Percentiles rank a stretch among this genome's conserved stretches.
These are phyloP conservation scores for Pseudogymnoascus sp. DNA, from an alignment of 2,329 filamentous ascomycete genomes.

Conservation along the genomic window DNA sequence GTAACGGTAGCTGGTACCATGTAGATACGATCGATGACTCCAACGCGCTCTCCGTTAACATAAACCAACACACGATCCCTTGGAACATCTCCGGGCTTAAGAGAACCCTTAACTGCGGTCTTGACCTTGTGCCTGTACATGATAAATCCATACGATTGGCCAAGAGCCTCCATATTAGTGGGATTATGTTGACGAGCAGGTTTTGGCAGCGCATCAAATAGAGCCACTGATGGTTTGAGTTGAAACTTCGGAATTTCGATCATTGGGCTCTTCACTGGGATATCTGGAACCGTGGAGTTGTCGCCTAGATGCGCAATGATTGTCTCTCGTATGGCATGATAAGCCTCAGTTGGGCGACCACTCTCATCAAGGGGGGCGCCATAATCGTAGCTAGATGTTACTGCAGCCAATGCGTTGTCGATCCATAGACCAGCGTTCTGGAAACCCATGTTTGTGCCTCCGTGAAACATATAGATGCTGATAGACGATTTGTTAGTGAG, in stretches of 20 bases:
- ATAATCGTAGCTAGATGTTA: constrained; percentile 43
- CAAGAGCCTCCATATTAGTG: constrained; percentile 37
- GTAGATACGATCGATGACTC: constrained; percentile 41
- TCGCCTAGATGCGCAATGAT: constrained; percentile 32
- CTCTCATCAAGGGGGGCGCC: constrained; percentile 42
- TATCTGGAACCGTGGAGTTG: constrained; percentile 30
- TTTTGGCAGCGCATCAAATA: constrained; percentile 32
- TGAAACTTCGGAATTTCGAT: constrained; percentile 30
- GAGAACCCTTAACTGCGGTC: constrained; percentile 22
- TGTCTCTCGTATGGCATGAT: constrained; percentile 32
- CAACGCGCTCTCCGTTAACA: constrained; percentile 33
- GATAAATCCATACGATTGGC: constrained; percentile 36
- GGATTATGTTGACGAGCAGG: constrained; percentile 24
- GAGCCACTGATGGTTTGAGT: constrained; percentile 29
- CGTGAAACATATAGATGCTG: constrained; percentile 45
- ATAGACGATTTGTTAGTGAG: constrained; percentile 35
- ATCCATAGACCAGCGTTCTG: constrained; percentile 37
- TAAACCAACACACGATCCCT: constrained; percentile 40
- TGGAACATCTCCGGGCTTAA: constrained; percentile 36
- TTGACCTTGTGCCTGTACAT: constrained; percentile 34
- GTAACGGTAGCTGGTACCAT: constrained; percentile 30
- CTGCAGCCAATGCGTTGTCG: constrained; percentile 31
- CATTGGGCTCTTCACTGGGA: constrained; percentile 28
- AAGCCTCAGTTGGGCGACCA: constrained; percentile 37
- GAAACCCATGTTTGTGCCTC: constrained; percentile 43